A percentile compares a stretch with the other conserved stretches of the same genome.
Evolutionary conservation across 2,329 filamentous ascomycete genomes (phyloP).

Genomic region (Penicillium hordei): DNA sequence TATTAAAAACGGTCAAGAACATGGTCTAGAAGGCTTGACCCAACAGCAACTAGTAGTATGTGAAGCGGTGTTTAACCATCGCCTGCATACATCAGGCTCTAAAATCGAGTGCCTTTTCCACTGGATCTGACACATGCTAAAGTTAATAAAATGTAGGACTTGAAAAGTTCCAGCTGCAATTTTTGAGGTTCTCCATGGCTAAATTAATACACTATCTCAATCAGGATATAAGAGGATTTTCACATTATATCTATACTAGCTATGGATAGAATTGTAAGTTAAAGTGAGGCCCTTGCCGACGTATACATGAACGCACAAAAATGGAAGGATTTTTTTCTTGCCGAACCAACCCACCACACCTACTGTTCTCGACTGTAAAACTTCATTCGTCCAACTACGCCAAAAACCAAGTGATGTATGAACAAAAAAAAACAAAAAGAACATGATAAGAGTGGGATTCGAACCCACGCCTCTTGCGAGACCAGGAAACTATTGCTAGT

Average conservation of each 20-base stretch:
- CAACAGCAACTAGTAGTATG: too few species aligned
- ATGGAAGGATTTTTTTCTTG: background rate
- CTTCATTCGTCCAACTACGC: background rate
- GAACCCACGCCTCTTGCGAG: constrained; percentile 14
- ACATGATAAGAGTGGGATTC: constrained; percentile 13
- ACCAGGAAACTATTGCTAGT: constrained; percentile 15
- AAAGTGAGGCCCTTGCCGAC: background rate
- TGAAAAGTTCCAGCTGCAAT: background rate
- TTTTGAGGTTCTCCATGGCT: background rate
- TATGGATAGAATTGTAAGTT: background rate
- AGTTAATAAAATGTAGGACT: background rate
- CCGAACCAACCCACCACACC: background rate
- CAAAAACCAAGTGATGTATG: background rate
- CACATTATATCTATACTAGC: background rate
- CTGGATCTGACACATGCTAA: background rate
- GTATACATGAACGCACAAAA: background rate
- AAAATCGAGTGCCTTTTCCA: too few species aligned
- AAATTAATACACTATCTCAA: background rate
- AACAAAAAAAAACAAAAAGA: background rate
- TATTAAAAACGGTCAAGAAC: background rate
- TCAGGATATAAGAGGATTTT: too few species aligned
- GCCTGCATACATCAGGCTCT: background rate
- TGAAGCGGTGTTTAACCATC: background rate
- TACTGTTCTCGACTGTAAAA: background rate
- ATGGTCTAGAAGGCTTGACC: background rate